Base-by-base conservation (phyloP, 306 rosid genomes). In the Ormosia semicastrata region DNA sequence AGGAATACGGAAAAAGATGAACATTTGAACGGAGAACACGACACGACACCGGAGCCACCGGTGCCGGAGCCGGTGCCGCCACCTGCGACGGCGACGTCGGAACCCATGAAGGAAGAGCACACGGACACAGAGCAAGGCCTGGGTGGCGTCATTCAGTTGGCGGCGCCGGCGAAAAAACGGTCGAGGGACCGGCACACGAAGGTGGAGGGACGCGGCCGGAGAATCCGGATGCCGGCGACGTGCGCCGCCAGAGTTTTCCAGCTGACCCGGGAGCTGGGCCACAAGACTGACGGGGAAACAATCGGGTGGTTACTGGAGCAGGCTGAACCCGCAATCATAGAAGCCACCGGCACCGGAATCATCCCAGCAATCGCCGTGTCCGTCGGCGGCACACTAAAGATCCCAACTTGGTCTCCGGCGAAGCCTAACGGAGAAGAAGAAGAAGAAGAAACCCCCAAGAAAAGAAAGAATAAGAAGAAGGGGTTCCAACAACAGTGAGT, bases 141-240 rank as follows among this genome's bases (percentile, higher is more conserved):
- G 15, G 86, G 71, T 6, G 81, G 77, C 46, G 75, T 87, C 14
- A 33, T 82, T 33, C 87, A 78, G 49, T 40, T 71, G 5, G 66
- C 11, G 40, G 77, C 2, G 37, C 36, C 47, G 46, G 74, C 81
- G 17, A 91, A 49, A 84, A 85, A 80, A 13, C 83, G 88, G 3
- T 88, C 94, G 3, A 91, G 80, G 76, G 98, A 92, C 81, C 95
- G 96, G 9, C 97, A 94, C 90, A 91, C 98, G 8, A 92, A 94
- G 85, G 97, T 94, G 53, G 97, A 94, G 78, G 97, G 98, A 0
- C 92, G 98, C 1, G 98, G 98, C 37, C 89, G 98, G 68, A 88
- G 98, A 85, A 74, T 94, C 56, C 89, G 98, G 41, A 88, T 94
- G 89, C 98, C 98, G 63, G 93, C 95, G 32, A 24, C 91, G 0